Base-by-base conservation (phyloP, 225 moss, liverwort and hornwort species). In the Pseudisothecium myosuroides region DNA sequence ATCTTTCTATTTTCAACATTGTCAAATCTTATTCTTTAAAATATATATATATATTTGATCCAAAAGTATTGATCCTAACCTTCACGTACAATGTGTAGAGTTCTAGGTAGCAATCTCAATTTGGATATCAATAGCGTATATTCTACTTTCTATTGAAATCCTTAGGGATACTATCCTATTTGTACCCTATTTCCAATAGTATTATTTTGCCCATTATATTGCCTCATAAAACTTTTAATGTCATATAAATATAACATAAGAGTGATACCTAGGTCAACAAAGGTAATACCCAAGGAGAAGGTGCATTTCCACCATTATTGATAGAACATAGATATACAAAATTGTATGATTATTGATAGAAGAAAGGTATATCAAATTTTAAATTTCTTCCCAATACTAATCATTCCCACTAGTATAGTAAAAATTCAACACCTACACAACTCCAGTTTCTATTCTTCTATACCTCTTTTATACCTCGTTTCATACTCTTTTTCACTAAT, bases 271-370 rank as follows among this genome's bases (percentile, higher is more conserved):
- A 49, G 2, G 5, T 50, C 32, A 49, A 20, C 2, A 32, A 49
- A 0, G 7, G 0, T 28, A 28, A 17, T 1, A 17, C 11, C 49
- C 16, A 5, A 45, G 1, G 2, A 0, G 3, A 0, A 6, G 0
- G 0, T 26, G 9, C 11, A 49, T 47, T 19, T 49, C 12, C 4
- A 32, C 20, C 32, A 75, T 49, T 49, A 75, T 47, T 47, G 6
- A 12, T 12, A 49, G 10, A 12, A 49, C 4, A 7, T 19, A 2
- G 31, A 19, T 47, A 45, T 0, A 2, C 73, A 47, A 74, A 47
- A 45, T 74, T 29, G 5, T 29, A 32, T 32, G 1, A 75, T 49
- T 32, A 32, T 49, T 49, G 5, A 76, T 31, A 50, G 2, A 49
- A 32, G 7, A 43, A 0, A 72, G 5, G 3, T 72, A 72, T 12